These are phyloP conservation scores for Stagonosporopsis cucurbitacearum DNA, from an alignment of 2,329 filamentous ascomycete genomes.

Conservation along the genomic window DNA sequence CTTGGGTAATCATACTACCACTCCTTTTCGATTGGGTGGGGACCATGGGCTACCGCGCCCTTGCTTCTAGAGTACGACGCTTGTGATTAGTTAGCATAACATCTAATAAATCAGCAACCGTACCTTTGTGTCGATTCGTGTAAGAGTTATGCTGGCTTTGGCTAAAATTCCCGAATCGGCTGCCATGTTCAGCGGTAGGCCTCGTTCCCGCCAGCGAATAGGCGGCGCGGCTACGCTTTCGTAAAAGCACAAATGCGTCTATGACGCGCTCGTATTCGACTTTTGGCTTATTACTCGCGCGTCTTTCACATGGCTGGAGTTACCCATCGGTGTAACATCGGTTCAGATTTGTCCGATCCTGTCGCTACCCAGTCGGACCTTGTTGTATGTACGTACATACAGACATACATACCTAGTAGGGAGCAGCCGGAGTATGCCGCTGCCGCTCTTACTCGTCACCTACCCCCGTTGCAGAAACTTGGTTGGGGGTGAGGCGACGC, in stretches of 20 bases:
- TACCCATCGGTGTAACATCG: conserved; percentile 19
- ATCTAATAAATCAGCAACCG: conserved; percentile 33
- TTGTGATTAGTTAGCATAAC: conserved; percentile 28
- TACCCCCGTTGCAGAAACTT: too few species aligned
- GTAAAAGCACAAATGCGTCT: conserved; percentile 25
- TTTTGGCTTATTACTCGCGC: conserved; percentile 20
- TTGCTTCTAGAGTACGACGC: conserved; percentile 39
- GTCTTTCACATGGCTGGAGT: conserved; percentile 6
- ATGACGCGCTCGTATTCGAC: conserved; percentile 29
- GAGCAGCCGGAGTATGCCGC: conserved; percentile 2
- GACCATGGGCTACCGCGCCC: conserved; percentile 28
- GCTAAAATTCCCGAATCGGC: conserved; percentile 30
- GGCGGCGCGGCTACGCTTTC: conserved; percentile 22
- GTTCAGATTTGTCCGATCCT: background rate
- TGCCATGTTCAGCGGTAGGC: conserved; percentile 21
- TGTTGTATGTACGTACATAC: too few species aligned
- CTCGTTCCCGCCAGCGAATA: conserved; percentile 25
- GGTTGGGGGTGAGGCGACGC: conserved; percentile 8
- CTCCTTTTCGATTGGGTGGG: conserved; percentile 33
- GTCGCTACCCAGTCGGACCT: conserved; percentile 8
- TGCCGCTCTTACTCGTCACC: conserved; percentile 1
- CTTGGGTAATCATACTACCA: conserved; percentile 36
- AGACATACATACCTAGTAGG: too few species aligned
- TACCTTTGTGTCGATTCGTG: conserved; percentile 13
- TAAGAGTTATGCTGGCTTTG: conserved; percentile 27